Conservation (phyloP, 176 grass and related monocot species). For the Lolium rigidum region DNA sequence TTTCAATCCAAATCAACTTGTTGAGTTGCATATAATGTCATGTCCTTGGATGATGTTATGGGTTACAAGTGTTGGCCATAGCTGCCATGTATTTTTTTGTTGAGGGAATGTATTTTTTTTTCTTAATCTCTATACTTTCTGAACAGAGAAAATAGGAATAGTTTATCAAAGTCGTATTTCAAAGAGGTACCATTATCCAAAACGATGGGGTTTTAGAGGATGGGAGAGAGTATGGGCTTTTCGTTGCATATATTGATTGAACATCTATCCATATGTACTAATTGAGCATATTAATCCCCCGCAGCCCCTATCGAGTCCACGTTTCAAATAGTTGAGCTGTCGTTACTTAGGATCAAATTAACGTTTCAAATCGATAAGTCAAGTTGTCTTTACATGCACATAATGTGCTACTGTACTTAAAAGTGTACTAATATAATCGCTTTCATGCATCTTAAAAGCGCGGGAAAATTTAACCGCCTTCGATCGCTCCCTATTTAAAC, state of each 20-base stretch:
- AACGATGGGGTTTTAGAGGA: too few relatives aligned
- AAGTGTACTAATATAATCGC: neutral
- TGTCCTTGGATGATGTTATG: neutral
- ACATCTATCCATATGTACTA: too few relatives aligned
- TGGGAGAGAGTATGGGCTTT: too few relatives aligned
- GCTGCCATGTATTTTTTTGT: too few relatives aligned
- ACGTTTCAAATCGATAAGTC: neutral
- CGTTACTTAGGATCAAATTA: neutral
- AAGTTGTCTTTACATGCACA: neutral
- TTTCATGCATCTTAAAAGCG: neutral
- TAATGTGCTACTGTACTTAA: neutral
- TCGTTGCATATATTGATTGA: too few relatives aligned
- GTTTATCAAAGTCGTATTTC: too few relatives aligned
- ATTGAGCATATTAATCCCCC: too few relatives aligned
- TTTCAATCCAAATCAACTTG: neutral
- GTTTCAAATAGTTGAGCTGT: neutral
- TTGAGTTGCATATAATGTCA: neutral
- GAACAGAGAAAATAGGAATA: too few relatives aligned
- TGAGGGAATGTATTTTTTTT: too few relatives aligned
- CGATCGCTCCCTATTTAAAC: neutral
- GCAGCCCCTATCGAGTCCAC: too few relatives aligned
- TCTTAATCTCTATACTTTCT: too few relatives aligned
- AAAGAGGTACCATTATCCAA: too few relatives aligned
- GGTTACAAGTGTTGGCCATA: neutral
- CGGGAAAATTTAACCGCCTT: constrained; percentile 1